Percentiles rank a stretch among this genome's conserved stretches.
Conservation (phyloP, 2,329 filamentous ascomycete species). For the Ampelomyces quisqualis region DNA sequence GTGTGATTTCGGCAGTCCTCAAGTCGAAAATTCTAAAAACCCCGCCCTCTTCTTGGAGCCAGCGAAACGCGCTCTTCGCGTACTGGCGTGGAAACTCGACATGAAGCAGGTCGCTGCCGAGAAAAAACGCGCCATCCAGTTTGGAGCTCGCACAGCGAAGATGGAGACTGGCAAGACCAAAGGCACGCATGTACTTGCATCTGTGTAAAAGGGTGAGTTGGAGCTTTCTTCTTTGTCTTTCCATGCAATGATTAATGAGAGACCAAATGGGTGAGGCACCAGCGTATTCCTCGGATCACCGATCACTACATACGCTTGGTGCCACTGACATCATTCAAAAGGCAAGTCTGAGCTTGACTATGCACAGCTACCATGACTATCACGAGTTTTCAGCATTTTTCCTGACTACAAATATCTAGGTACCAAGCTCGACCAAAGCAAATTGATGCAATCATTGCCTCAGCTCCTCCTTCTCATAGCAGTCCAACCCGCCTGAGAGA, state of each 20-base stretch:
- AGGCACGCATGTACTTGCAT: constrained; percentile 48
- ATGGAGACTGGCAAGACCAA: constrained; percentile 54
- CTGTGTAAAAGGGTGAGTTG: constrained; percentile 34
- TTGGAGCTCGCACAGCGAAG: constrained; percentile 47
- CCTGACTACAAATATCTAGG: background rate
- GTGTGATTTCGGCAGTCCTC: constrained; percentile 70
- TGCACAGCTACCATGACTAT: background rate
- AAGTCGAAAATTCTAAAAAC: constrained; percentile 22
- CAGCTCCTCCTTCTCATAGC: too few species aligned
- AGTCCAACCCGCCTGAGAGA: too few species aligned
- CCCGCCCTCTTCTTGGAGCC: constrained; percentile 59
- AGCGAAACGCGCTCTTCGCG: constrained; percentile 76
- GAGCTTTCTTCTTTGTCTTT: constrained; percentile 3
- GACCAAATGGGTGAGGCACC: constrained; percentile 31
- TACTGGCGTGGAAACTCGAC: constrained; percentile 72
- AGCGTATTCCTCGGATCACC: constrained; percentile 18
- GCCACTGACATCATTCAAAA: constrained; percentile 30
- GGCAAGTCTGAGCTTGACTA: constrained; percentile 39
- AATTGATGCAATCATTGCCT: too few species aligned
- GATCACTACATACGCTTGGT: constrained; percentile 20
- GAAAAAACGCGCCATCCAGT: constrained; percentile 80
- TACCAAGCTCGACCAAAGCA: background rate
- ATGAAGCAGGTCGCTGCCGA: constrained; percentile 73
- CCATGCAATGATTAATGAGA: constrained; percentile 35
- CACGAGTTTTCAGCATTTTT: background rate